A percentile compares a stretch with the other conserved stretches of the same genome.
phyloP scores from a whole-genome alignment of 805 yeast species.

The Schizosaccharomyces cryophilus region DNA sequence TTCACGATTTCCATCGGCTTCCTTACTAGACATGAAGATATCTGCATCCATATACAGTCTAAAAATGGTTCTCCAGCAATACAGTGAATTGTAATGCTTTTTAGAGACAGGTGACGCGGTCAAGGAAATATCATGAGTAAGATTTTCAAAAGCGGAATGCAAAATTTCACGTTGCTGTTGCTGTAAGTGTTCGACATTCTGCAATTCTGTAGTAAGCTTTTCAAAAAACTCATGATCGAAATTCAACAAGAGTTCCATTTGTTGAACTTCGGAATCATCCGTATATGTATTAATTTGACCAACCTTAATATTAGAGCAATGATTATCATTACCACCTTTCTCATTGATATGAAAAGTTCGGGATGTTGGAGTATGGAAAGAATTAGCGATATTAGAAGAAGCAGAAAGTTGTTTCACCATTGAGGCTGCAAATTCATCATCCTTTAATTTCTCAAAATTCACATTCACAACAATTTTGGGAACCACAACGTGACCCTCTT shows the following conservation, averaged over 20 bases:
- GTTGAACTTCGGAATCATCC: neutral
- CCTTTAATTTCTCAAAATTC: neutral
- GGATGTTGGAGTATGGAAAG: too few species aligned
- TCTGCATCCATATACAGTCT: slow-evolving; percentile 40
- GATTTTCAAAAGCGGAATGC: slow-evolving; percentile 19
- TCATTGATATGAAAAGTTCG: too few species aligned
- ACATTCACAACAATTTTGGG: neutral
- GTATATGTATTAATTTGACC: neutral
- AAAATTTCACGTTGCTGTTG: slow-evolving; percentile 21
- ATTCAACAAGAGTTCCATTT: slow-evolving; percentile 20
- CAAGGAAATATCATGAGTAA: slow-evolving; percentile 19
- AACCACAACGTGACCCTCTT: neutral
- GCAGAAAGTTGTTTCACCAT: neutral
- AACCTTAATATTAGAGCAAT: too few species aligned
- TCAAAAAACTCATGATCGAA: slow-evolving; percentile 38
- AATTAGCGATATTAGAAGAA: neutral
- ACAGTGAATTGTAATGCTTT: slow-evolving; percentile 26
- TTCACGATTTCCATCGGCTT: slow-evolving; percentile 22
- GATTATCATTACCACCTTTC: too few species aligned
- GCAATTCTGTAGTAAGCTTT: slow-evolving; percentile 30
- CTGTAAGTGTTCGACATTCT: slow-evolving; percentile 22
- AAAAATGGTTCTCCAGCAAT: slow-evolving; percentile 47
- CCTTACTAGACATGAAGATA: slow-evolving; percentile 32
- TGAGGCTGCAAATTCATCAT: neutral
- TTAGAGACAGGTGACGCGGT: slow-evolving; percentile 18